Base-by-base conservation (phyloP, 805 yeast genomes). In the Yamadazyma phyllophila region DNA sequence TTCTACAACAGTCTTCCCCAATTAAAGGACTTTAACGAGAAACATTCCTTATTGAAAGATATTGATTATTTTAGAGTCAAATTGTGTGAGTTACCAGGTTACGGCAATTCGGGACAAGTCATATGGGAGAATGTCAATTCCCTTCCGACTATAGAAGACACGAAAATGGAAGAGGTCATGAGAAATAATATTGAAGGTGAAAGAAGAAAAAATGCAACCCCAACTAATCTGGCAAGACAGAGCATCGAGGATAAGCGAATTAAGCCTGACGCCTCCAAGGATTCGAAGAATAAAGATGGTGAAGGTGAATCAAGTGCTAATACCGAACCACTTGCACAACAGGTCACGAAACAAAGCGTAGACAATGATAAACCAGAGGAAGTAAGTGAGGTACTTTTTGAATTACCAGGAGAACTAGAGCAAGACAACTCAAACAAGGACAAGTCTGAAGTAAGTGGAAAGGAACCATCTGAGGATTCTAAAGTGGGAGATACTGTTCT, bases 31-130 rank as follows among this genome's bases (percentile, higher is more conserved):
- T 71, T 74, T 35, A 67, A 71, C 42, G 82, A 78, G 46, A 78
- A 81, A 56, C 79, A 77, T 40, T 71, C 73, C 17, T 66, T 82
- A 52, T 63, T 82, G 58, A 71, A 73, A 40, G 91, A 85, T 61
- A 71, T 83, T 8, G 83, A 78, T 54, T 83, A 76, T 54, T 83
- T 84, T 59, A 61, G 81, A 48, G 85, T 76, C n/a, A 81, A 81
- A 47, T 63, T 83, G 26, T 73, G 77, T 41, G 81, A 78, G 44
- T 57, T 81, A 8, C 76, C 78, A 6, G 87, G 86, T 0, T 79
- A 80, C 48, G 82, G 82, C 0, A 78, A 78, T 47, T 74, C 82
- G 1, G 86, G 85, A 1, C 83, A 78, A 44, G 77, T 78, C 1
- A 69, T 82, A 26, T 80, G 83, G 82, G 84, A 80, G 50, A 73